Conservation (phyloP, 805 yeast genomes). For the Metschnikowia henanensis region DNA sequence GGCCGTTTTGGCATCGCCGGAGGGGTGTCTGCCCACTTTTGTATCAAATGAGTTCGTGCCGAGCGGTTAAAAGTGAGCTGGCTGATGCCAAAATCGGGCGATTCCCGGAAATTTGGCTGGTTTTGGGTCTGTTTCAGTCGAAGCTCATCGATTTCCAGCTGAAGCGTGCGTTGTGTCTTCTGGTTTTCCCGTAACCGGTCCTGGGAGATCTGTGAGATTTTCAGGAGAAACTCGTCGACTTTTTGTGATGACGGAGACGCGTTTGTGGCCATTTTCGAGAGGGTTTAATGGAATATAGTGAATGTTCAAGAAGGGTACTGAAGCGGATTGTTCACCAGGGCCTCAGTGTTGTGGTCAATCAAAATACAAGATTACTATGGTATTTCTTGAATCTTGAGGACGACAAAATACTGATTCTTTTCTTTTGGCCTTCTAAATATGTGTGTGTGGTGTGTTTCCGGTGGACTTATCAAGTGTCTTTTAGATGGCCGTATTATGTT, state of each 20-base stretch:
- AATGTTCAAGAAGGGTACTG: too few species aligned
- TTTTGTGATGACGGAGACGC: constrained; percentile 32
- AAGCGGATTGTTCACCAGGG: too few species aligned
- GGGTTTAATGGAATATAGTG: too few species aligned
- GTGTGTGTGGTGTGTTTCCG: too few species aligned
- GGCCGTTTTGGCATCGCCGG: constrained; percentile 18
- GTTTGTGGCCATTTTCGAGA: neutral
- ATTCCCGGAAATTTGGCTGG: neutral
- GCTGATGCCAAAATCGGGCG: constrained; percentile 10
- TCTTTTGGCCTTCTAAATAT: too few species aligned
- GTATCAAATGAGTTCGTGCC: constrained; percentile 6
- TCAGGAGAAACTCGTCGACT: constrained; percentile 40
- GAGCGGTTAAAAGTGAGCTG: constrained; percentile 21
- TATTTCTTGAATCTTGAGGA: too few species aligned
- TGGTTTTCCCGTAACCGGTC: constrained; percentile 35
- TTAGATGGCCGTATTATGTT: too few species aligned
- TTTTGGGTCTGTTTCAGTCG: constrained; percentile 14
- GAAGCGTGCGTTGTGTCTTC: constrained; percentile 31
- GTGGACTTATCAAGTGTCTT: too few species aligned
- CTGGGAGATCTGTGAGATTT: constrained; percentile 37
- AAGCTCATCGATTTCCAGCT: constrained; percentile 22
- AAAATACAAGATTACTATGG: too few species aligned
- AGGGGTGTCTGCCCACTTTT: constrained; percentile 13
- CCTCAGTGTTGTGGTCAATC: too few species aligned
- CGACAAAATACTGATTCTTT: too few species aligned